phyloP scores from a whole-genome alignment of 805 yeast species.

The Barnettozyma sp. region DNA sequence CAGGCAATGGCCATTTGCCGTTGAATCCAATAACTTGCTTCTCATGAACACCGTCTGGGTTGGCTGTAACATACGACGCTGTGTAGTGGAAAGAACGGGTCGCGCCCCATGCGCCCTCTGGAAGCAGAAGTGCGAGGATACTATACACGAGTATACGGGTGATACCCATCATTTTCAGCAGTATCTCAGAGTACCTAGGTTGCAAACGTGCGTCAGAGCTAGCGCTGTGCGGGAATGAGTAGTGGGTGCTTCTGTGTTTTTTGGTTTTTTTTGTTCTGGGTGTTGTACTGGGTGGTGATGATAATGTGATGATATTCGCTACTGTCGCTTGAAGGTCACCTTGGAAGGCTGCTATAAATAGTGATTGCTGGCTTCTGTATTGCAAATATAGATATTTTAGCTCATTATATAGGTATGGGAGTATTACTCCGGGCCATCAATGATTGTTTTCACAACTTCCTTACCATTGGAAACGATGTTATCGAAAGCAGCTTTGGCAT shows the following conservation, averaged over 20 bases:
- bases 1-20: conserved; percentile 68
- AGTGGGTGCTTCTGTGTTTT: not conserved
- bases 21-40: conserved; percentile 62
- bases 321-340: no score
- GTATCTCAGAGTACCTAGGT: not conserved
- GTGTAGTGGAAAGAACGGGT: conserved; percentile 54
- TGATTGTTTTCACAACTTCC: conserved; percentile 68
- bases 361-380: no score
- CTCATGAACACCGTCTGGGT: conserved; percentile 56
- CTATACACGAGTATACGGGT: not conserved
- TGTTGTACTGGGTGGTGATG: no score
- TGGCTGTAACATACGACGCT: conserved; percentile 53
- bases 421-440: conserved; percentile 56
- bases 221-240: no score
- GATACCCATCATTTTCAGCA: not conserved
- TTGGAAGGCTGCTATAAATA: no score
- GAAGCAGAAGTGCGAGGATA: conserved; percentile 5
- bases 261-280: conserved; percentile 2
- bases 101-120: conserved; percentile 15
- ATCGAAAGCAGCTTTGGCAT: conserved; percentile 73
- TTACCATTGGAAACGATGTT: conserved; percentile 53
- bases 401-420: not conserved
- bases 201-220: no score
- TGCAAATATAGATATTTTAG: no score
- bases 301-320: no score